Evolutionary conservation across 2,329 filamentous ascomycete genomes (phyloP).

Genomic region (Polytolypa hystricis): DNA sequence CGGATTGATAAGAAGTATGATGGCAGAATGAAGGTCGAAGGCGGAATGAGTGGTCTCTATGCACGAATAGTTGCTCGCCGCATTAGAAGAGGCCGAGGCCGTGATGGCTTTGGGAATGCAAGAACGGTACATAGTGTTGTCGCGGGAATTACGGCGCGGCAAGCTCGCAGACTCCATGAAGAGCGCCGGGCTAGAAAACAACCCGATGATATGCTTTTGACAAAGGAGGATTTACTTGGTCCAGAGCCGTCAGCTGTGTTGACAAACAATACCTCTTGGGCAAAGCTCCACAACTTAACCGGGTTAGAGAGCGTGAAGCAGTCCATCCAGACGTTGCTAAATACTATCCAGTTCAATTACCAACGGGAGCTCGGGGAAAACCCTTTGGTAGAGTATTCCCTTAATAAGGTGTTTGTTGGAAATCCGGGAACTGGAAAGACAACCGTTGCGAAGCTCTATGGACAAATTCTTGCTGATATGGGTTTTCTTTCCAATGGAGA

Average conservation of each 20-base stretch:
- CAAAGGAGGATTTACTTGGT: constrained; percentile 59
- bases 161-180: constrained; percentile 44
- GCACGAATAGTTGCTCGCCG: constrained; percentile 51
- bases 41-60: constrained; percentile 49
- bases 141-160: constrained; percentile 44
- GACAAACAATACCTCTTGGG: constrained; percentile 44
- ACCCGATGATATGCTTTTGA: constrained; percentile 50
- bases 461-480: constrained; percentile 54
- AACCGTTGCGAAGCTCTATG: constrained; percentile 62
- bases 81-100: constrained; percentile 51
- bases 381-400: constrained; percentile 45
- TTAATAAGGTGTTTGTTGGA: constrained; percentile 62
- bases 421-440: constrained; percentile 68
- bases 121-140: constrained; percentile 55
- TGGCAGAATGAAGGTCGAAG: constrained; percentile 48
- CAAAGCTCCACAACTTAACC: constrained; percentile 45
- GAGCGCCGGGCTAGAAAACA: constrained; percentile 33
- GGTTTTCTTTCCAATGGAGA: constrained; percentile 58
- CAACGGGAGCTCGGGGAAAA: constrained; percentile 53
- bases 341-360: constrained; percentile 54
- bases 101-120: constrained; percentile 63
- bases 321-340: constrained; percentile 47
- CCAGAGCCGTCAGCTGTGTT: constrained; percentile 51
- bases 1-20: constrained; percentile 46
- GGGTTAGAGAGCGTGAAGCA: constrained; percentile 54